Conservation (phyloP, 2,329 filamentous ascomycete species). For the Neonectria magnoliae region DNA sequence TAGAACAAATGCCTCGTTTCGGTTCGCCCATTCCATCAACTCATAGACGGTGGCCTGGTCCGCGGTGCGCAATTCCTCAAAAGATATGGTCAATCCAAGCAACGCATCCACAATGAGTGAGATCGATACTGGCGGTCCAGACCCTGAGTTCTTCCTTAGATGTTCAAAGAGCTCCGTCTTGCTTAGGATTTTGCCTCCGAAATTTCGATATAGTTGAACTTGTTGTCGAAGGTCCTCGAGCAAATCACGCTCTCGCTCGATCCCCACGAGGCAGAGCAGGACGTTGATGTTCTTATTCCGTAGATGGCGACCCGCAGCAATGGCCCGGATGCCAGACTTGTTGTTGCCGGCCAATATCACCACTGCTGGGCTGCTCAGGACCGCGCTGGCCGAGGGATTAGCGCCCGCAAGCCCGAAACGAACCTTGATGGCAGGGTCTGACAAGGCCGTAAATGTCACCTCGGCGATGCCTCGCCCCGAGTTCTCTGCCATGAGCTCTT, state of each 20-base stretch:
- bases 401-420: conserved; percentile 58
- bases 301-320: conserved; percentile 87
- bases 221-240: conserved; percentile 84
- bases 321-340: conserved; percentile 83
- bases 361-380: conserved; percentile 53
- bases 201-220: conserved; percentile 82
- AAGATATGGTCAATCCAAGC: conserved; percentile 85
- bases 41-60: conserved; percentile 88
- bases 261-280: conserved; percentile 83
- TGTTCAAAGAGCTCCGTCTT: conserved; percentile 71
- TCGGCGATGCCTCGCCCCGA: conserved; percentile 89
- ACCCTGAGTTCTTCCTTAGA: conserved; percentile 57
- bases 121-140: conserved; percentile 62
- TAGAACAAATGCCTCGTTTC: conserved; percentile 82
- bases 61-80: conserved; percentile 85
- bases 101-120: conserved; percentile 90
- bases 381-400: conserved; percentile 43
- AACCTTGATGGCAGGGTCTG: conserved; percentile 68
- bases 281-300: conserved; percentile 84
- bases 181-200: conserved; percentile 77
- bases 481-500: conserved; percentile 92
- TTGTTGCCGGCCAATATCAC: conserved; percentile 96
- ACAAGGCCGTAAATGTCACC: conserved; percentile 76
- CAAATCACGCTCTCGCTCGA: conserved; percentile 83
- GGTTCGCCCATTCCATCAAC: conserved; percentile 93